These are phyloP conservation scores for Candida koratica DNA, from an alignment of 805 yeast genomes.

Conservation along the genomic window DNA sequence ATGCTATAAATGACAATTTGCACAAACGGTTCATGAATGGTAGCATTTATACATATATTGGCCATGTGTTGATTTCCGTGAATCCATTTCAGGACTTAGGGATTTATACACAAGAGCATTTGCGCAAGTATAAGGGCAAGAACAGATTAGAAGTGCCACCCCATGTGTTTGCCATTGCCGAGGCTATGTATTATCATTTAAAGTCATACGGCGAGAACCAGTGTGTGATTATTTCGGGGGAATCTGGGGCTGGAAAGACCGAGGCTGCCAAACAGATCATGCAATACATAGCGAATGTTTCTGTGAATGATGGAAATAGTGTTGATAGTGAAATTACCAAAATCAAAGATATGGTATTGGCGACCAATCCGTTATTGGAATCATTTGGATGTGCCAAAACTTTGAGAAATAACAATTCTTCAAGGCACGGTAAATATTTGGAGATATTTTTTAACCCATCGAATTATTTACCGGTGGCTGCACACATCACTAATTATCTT, in stretches of 20 bases:
- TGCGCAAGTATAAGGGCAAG: slow-evolving; percentile 79
- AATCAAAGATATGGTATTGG: slow-evolving; percentile 95
- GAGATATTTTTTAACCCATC: slow-evolving; percentile 78
- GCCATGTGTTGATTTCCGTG: slow-evolving; percentile 91
- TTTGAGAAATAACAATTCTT: slow-evolving; percentile 80
- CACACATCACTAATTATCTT: slow-evolving; percentile 91
- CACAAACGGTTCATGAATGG: slow-evolving; percentile 86
- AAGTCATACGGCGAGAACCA: slow-evolving; percentile 92
- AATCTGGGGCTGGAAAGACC: slow-evolving; percentile 97
- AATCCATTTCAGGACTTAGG: slow-evolving; percentile 97
- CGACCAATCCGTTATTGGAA: slow-evolving; percentile 90
- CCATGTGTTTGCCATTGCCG: slow-evolving; percentile 97
- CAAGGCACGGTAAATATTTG: slow-evolving; percentile 89
- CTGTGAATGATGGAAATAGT: slow-evolving; percentile 56
- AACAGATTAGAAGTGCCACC: slow-evolving; percentile 96
- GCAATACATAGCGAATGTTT: slow-evolving; percentile 92
- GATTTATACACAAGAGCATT: slow-evolving; percentile 77
- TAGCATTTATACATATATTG: slow-evolving; percentile 87
- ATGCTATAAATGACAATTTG: slow-evolving; percentile 86
- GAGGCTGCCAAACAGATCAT: slow-evolving; percentile 97
- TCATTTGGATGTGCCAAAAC: slow-evolving; percentile 95
- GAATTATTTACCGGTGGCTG: slow-evolving; percentile 85
- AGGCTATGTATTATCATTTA: slow-evolving; percentile 91
- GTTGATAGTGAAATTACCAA: slow-evolving; percentile 53
- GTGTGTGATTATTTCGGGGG: slow-evolving; percentile 96